Evolutionary conservation across 1,284 basidiomycete species (phyloP), one percentile per base, ranked within the genome.

Genomic region (Ceratobasidium sp.): DNA sequence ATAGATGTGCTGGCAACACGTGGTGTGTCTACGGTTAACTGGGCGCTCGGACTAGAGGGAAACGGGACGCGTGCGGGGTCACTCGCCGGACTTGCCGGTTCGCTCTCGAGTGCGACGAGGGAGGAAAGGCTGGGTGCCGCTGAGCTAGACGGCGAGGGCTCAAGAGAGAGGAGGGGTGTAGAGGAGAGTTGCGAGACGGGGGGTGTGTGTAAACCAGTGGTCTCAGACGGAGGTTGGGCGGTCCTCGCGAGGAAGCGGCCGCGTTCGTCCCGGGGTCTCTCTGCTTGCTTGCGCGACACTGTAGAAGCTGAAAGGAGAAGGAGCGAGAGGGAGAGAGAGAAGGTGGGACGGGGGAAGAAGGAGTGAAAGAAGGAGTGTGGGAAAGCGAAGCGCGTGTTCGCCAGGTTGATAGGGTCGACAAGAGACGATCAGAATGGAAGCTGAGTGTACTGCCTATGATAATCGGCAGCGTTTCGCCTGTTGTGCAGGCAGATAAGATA

Each of bases 341-440:
- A 52, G 10, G 23, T 23, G 23, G 23, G 50, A 23, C 18, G 45
- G 45, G 50, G 23, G 23, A 52, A 52, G 26, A 52, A 21, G 50
- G 26, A 9, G 10, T 57, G 14, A 21, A 36, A 36, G 34, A 57
- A 16, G 30, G 30, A 39, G 55, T 32, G 30, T 16, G 30, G 55
- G 55, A 39, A 18, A 30, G 55, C 16, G 34, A 36, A 36, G 14
- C 34, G 55, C 28, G 55, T 52, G 50, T 52, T 26, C 50, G 50
- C 50, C 50, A 52, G 50, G 23, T 52, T 52, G 50, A 48, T 48
- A 48, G 45, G 45, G 45, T 48, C 45, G 45, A 48, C 45, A 18
- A 39, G 36, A 48, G 45, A 48, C n/a, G 18, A 48, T 48, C 45
- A 48, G 45, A 48, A n/a, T n/a, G n/a, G n/a, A n/a, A n/a, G n/a